Base-by-base conservation (phyloP, 2,329 filamentous ascomycete species). In the Neonectria magnoliae region DNA sequence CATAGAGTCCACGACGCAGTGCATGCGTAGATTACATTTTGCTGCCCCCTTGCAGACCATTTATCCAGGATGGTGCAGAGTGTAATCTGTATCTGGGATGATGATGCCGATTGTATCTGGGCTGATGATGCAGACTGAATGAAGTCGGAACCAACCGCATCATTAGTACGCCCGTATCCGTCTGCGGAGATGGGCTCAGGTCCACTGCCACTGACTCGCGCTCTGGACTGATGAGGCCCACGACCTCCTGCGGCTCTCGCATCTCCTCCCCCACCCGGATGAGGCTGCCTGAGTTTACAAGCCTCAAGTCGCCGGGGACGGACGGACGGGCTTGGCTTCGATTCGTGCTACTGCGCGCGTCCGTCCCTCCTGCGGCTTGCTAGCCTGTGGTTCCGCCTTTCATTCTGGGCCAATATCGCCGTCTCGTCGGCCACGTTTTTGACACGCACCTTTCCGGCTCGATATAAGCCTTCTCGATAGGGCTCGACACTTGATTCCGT, bases 151-250 rank as follows among this genome's bases (percentile, higher is more conserved):
- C 57, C 57, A 59, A 45, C 48, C 47, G 48, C 48, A 27, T 20
- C 18, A 18, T 18, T 18, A n/a, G 14, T 18, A 41, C 7, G 3
- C 31, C 11, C 48, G 48, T n/a, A 51, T 51, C 48, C 48, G 9
- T 33, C 20, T 45, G 38, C 48, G 18, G 47, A 59, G n/a, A 59
- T 45, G 57, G 57, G 55, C 55, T 44, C 22, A 52, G 33, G 57
- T 41, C 50, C 57, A 47, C 50, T 13, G 41, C n/a, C 41, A 16
- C 41, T 60, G 57, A 59, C 57, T 59, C 57, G 57, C 16, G 56
- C 47, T 5, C 48, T 20, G 16, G 4, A 5, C n/a, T 25, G 25
- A 25, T 25, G n/a, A 42, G 36, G 36, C 14, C 14, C 38, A 20
- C 4, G 4, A 51, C 48, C 48, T 51, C 48, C 48, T 60, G 57